Base-by-base conservation (phyloP, 306 rosid genomes). In the Abrus precatorius region DNA sequence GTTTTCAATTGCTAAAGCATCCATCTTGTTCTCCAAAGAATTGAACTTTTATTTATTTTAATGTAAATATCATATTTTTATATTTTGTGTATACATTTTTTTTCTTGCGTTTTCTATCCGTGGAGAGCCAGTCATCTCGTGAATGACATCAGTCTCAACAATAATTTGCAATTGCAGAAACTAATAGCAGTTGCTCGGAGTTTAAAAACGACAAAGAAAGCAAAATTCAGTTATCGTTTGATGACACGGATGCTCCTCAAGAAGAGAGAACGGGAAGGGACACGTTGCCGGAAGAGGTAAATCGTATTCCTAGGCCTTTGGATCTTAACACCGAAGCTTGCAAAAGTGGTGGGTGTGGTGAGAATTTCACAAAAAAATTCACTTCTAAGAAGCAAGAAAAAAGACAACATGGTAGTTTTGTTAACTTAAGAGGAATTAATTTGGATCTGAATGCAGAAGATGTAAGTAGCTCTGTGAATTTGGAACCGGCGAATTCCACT, bases 381-480 rank as follows among this genome's bases (percentile, higher is more conserved):
- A 44, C 74, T 9, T 64, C 13, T 28, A 80, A 81, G 86, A 87
- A 84, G 74, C 54, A 62, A 20, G 91, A 62, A 13, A 78, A 50
- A 55, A 84, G 66, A 33, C 65, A 61, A 1, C 20, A 41, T 28
- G 8, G 69, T 75, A 64, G 43, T 47, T 75, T 41, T 62, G 81
- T 59, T 32, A 83, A 71, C 30, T 66, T 89, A 4, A 80, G 84
- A 50, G 93, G 96, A 28, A 73, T 89, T 84, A 86, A 73, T 4
- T 78, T 93, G 62, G 94, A 90, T 76, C 91, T 93, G 34, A 93
- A 93, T 80, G 91, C 89, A 12, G 96, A 86, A 68, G 92, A 86
- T 80, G 93, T 85, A 85, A 87, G 79, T 10, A 90, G 92, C 80
- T 79, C 91, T 13, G 72, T 77, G 57, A 88, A 87, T 57, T 74